phyloP scores from a whole-genome alignment of 139 green algal genomes.

The Diplosphaera chodatii region DNA sequence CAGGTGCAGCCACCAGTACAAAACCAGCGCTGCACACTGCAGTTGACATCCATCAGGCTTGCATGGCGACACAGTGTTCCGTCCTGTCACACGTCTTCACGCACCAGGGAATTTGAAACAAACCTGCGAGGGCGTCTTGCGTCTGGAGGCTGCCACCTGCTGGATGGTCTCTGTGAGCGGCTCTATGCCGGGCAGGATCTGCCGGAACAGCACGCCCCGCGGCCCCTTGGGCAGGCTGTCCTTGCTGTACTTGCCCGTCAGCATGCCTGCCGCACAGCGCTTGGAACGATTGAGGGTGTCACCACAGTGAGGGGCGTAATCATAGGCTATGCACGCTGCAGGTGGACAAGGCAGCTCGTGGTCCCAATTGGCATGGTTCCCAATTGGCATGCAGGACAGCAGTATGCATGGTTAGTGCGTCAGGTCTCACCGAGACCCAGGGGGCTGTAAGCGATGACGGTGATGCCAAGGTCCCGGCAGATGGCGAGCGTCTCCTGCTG shows the following conservation, averaged over 20 bases:
- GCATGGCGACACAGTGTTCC: too few relatives aligned
- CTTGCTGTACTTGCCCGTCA: conserved; percentile 72
- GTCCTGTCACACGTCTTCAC: too few relatives aligned
- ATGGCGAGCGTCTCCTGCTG: conserved; percentile 40
- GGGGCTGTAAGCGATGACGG: conserved; percentile 88
- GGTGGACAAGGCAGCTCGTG: too few relatives aligned
- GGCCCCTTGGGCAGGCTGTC: conserved; percentile 58
- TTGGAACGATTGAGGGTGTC: neutral
- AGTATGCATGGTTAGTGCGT: too few relatives aligned
- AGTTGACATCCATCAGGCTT: too few relatives aligned
- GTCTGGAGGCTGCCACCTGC: conserved; percentile 45
- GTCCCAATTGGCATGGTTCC: too few relatives aligned
- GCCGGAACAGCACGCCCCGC: conserved; percentile 66
- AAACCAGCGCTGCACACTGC: too few relatives aligned
- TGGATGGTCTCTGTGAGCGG: conserved; percentile 57
- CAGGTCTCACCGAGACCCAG: conserved; percentile 82
- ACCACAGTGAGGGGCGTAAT: conserved; percentile 60
- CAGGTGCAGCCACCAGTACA: too few relatives aligned
- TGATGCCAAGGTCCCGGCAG: conserved; percentile 83
- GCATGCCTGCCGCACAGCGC: conserved; percentile 28
- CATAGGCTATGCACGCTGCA: too few relatives aligned
- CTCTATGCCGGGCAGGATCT: conserved; percentile 68
- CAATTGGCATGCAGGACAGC: too few relatives aligned
- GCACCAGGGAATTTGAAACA: too few relatives aligned
- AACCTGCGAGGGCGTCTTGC: conserved; percentile 66